Percentiles rank a stretch among this genome's conserved stretches.
Conservation (phyloP, 1,139 yeast genomes). For the Taphrina wiesneri region DNA sequence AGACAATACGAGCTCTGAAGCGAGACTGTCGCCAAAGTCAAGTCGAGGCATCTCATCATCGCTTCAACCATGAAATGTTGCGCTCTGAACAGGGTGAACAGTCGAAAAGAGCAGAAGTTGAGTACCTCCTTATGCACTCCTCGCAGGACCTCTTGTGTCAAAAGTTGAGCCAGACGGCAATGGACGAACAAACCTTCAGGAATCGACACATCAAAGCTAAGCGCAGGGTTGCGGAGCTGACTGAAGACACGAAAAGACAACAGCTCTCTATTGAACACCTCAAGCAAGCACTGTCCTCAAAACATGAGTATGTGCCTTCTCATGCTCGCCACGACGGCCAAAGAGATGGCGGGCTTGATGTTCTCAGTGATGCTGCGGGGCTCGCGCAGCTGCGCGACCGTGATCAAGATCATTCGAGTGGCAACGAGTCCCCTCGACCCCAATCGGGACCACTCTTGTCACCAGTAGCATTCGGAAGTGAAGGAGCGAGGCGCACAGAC, state of each 20-base stretch:
- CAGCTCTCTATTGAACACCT: slow-evolving; percentile 22
- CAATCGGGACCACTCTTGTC: slow-evolving; percentile 6
- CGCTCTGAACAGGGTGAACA: slow-evolving; percentile 2
- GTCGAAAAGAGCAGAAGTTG: slow-evolving; percentile 13
- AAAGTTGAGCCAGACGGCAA: neutral
- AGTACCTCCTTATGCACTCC: neutral
- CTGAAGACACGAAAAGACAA: slow-evolving; percentile 18
- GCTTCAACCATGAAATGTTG: slow-evolving; percentile 22
- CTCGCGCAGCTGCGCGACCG: slow-evolving; percentile 20
- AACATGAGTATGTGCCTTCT: neutral
- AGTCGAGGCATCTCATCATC: neutral
- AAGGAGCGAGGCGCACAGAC: neutral
- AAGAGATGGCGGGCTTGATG: slow-evolving; percentile 21
- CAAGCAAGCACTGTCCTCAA: slow-evolving; percentile 17
- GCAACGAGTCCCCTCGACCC: neutral
- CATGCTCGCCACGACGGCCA: neutral
- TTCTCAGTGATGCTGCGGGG: slow-evolving; percentile 30
- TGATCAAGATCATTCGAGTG: neutral
- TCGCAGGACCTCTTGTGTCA: slow-evolving; percentile 1
- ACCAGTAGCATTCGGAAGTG: neutral
- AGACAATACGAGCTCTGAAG: neutral
- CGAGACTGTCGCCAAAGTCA: neutral
- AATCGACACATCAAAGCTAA: slow-evolving; percentile 26
- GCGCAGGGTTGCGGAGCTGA: slow-evolving; percentile 13
- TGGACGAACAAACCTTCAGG: slow-evolving; percentile 17